These are phyloP conservation scores for Mucor piriformis DNA, from an alignment of 371 early-diverging fungal species.

Conservation along the genomic window DNA sequence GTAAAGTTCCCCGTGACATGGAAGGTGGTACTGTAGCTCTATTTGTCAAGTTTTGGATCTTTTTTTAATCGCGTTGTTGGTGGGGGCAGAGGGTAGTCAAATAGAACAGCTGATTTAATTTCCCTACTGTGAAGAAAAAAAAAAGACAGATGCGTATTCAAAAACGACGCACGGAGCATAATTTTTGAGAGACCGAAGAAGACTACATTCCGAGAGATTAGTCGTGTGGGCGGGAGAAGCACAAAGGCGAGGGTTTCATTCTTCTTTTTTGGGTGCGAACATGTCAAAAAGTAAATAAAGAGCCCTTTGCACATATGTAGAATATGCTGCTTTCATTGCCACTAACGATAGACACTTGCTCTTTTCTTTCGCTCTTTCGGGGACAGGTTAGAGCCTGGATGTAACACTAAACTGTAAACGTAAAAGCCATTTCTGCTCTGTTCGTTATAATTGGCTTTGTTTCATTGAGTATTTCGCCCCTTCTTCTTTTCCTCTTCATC, in stretches of 20 bases:
- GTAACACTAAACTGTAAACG: slow-evolving; percentile 34
- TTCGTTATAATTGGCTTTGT: slow-evolving; percentile 32
- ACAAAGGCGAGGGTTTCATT: too few relatives aligned
- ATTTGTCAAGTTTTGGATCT: slow-evolving; percentile 7
- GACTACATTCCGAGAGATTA: slow-evolving; percentile 6
- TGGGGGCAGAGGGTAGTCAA: neutral
- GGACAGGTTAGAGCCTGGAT: slow-evolving; percentile 27
- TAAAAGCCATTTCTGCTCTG: slow-evolving; percentile 13
- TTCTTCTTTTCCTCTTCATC: neutral
- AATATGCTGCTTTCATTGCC: too few relatives aligned
- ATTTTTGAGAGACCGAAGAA: slow-evolving; percentile 16
- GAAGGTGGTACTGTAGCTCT: slow-evolving; percentile 3
- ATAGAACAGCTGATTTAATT: neutral
- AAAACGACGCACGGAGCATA: slow-evolving; percentile 21
- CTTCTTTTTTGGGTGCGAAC: too few relatives aligned
- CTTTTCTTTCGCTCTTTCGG: too few relatives aligned
- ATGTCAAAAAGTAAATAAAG: too few relatives aligned
- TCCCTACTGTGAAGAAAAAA: too few relatives aligned
- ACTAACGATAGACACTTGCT: too few relatives aligned
- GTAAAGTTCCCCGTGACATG: slow-evolving; percentile 5
- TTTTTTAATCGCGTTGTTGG: too few relatives aligned
- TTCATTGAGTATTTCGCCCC: slow-evolving; percentile 22
- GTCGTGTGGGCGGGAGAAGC: too few relatives aligned
- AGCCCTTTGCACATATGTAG: too few relatives aligned
- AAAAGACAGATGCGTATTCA: neutral